Conservation (phyloP, 108 stramenopile species). For the Cyclotella baltica region DNA sequence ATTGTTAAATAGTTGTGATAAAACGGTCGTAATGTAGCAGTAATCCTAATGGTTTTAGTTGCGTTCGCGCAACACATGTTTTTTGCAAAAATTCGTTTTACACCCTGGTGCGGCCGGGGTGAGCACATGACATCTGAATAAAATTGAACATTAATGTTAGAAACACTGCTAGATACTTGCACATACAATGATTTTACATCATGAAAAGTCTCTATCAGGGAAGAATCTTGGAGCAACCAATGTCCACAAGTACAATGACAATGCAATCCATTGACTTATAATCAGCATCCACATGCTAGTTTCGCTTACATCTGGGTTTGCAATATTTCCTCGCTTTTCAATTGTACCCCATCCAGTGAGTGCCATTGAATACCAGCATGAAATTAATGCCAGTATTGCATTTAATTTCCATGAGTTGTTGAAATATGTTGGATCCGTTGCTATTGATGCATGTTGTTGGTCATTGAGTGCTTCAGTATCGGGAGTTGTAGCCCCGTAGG, state of each 20-base stretch:
- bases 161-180: no score
- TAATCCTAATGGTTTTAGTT: no score
- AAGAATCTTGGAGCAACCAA: constrained; percentile 89
- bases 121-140: no score
- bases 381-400: constrained; percentile 69
- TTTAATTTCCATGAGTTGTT: constrained; percentile 88
- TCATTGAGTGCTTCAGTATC: constrained; percentile 12
- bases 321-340: constrained; percentile 65
- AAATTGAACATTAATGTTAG: no score
- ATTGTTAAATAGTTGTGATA: no score
- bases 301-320: constrained; percentile 82
- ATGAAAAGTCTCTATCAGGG: constrained; percentile 94
- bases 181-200: constrained; percentile 1
- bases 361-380: constrained; percentile 88
- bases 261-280: constrained; percentile 87
- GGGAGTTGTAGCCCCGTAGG: constrained; percentile 46
- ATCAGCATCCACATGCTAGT: constrained; percentile 94
- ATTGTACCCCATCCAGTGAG: constrained; percentile 93
- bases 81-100: no score
- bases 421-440: constrained; percentile 8
- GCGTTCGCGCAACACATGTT: no score
- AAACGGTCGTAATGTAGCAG: no score
- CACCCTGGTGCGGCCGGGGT: no score
- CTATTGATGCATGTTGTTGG: background rate
- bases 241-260: constrained; percentile 91